These are phyloP conservation scores for Acer yangbiense DNA, from an alignment of 345 rosid species.

Conservation along the genomic window DNA sequence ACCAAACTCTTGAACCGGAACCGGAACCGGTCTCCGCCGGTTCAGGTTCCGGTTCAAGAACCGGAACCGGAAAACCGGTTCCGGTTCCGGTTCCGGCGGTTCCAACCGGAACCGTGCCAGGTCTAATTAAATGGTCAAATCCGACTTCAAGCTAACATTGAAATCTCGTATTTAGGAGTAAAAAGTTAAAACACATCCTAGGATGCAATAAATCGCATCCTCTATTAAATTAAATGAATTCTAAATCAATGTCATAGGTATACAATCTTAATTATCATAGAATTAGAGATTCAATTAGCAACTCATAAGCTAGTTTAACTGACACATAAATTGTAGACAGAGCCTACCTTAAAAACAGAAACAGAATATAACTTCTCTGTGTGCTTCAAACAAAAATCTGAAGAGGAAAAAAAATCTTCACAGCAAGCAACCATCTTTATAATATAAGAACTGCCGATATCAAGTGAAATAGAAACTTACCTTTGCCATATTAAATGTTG, in stretches of 20 bases:
- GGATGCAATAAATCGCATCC: too few relatives aligned
- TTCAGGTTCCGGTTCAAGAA: too few relatives aligned
- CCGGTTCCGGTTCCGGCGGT: too few relatives aligned
- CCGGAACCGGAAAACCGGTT: too few relatives aligned
- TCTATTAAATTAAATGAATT: too few relatives aligned
- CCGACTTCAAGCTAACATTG: constrained; percentile 12
- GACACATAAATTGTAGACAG: constrained; percentile 19
- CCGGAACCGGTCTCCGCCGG: too few relatives aligned
- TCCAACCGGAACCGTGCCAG: too few relatives aligned
- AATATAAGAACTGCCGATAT: constrained; percentile 15
- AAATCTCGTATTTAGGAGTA: not conserved
- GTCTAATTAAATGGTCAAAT: constrained; percentile 28
- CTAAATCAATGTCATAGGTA: not conserved
- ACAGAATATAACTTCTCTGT: constrained; percentile 38
- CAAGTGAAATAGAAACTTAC: constrained; percentile 39
- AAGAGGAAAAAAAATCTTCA: constrained; percentile 42
- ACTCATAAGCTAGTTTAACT: constrained; percentile 13
- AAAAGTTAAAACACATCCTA: not conserved
- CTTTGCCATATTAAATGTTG: constrained; percentile 95
- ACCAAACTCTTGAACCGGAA: too few relatives aligned
- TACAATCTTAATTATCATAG: not conserved
- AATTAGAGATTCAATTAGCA: constrained; percentile 10
- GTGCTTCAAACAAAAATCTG: constrained; percentile 62
- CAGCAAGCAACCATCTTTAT: constrained; percentile 19
- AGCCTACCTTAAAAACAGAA: constrained; percentile 52